Base-by-base conservation (phyloP, 495 filamentous ascomycete genomes). In the Podospora pseudopauciseta region DNA sequence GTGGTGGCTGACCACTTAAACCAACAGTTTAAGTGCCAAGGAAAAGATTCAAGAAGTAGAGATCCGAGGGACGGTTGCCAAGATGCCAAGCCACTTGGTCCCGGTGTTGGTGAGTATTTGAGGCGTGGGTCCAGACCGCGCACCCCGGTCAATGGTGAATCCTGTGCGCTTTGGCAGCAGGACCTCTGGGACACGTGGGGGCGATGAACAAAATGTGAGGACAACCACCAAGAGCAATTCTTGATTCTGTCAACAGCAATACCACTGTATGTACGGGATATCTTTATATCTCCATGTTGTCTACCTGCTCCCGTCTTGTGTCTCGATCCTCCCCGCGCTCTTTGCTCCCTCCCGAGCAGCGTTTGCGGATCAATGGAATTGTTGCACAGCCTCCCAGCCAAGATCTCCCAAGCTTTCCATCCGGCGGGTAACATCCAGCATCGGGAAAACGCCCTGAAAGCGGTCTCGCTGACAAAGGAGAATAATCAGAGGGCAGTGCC, bases 181-280 rank as follows among this genome's bases (percentile, higher is more conserved):
- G 49, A 6, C 39, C 19, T 44, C 34, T 13, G 23, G 32, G 18
- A 60, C 67, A 69, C 67, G 67, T 69, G 67, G 67, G 64, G 64
- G 18, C 32, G 53, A 62, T 26, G 63, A 19, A 39, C 27, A 20
- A 69, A 34, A 62, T 61, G 34, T 65, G 63, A 69, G 67, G 63
- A 4, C 57, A 23, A 62, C 55, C 55, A 58, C 55, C 39, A 32
- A 32, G 30, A 32, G 4, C 30, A 32, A 32, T 0, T 5, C 30
- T 5, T 32, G 30, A 7, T 32, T 32, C 30, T 32, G 30, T 32
- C 4, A 4, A 32, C 4, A 32, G 30, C 4, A 7, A 32, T 32
- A 32, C 30, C 4, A 32, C 30, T 32, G 30, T 32, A 23, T 23
- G 23, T 23, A 1, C 23, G 23, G 23, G 23, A 23, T 23, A 23